Percentiles rank a stretch among this genome's conserved stretches.
Evolutionary conservation across 495 filamentous ascomycete genomes (phyloP).

Genomic region (Lepidopterella palustris): DNA sequence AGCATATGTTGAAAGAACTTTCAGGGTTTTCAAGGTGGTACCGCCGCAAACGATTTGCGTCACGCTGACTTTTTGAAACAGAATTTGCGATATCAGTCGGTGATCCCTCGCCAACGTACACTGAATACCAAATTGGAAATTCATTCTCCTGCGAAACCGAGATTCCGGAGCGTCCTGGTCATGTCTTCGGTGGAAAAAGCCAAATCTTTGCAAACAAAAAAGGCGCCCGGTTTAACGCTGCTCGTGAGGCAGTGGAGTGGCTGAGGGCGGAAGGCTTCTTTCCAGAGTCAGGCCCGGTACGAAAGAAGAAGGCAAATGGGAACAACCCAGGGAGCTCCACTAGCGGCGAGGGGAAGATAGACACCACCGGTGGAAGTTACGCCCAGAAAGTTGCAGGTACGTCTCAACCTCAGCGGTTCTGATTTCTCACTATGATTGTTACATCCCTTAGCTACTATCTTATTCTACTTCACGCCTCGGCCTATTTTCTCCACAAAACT

Average conservation of each 20-base stretch:
- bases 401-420: neutral
- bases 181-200: constrained; percentile 22
- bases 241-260: constrained; percentile 28
- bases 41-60: too few species aligned
- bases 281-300: constrained; percentile 8
- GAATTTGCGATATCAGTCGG: constrained; percentile 14
- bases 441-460: neutral
- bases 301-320: constrained; percentile 19
- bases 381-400: neutral
- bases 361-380: neutral
- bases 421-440: neutral
- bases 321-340: neutral
- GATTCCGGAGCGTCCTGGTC: constrained; percentile 3
- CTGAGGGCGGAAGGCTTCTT: constrained; percentile 21
- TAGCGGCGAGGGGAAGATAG: neutral
- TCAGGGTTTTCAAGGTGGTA: too few species aligned
- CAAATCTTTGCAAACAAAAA: constrained; percentile 20
- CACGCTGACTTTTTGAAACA: constrained; percentile 2
- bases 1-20: too few species aligned
- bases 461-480: neutral
- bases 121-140: constrained; percentile 11
- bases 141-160: constrained; percentile 21
- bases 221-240: constrained; percentile 26
- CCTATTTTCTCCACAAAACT: too few species aligned
- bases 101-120: constrained; percentile 12